phyloP scores from a whole-genome alignment of 2,329 filamentous ascomycete species.

The Hypomyces rosellus region DNA sequence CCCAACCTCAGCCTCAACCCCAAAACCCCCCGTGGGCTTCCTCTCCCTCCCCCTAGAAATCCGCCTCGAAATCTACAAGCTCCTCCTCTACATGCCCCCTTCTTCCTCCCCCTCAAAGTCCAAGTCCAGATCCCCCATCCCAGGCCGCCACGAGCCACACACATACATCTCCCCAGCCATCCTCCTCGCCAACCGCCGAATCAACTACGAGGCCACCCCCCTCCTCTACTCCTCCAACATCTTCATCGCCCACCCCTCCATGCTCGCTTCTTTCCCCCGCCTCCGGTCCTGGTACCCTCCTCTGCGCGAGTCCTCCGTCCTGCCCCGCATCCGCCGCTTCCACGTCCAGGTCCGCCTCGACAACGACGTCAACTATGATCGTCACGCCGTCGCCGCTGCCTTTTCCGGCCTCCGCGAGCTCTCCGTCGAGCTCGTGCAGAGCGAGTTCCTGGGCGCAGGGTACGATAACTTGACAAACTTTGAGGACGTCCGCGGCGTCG shows the following conservation, averaged over 20 bases:
- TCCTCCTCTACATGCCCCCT: slow-evolving; percentile 34
- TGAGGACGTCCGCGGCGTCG: slow-evolving; percentile 37
- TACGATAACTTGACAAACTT: slow-evolving; percentile 33
- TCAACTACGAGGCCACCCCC: slow-evolving; percentile 34
- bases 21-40: slow-evolving; percentile 18
- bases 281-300: slow-evolving; percentile 28
- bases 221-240: slow-evolving; percentile 39
- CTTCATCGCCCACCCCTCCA: slow-evolving; percentile 35
- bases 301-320: slow-evolving; percentile 22
- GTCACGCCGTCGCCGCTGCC: slow-evolving; percentile 23
- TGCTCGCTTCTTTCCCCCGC: slow-evolving; percentile 36
- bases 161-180: slow-evolving; percentile 30
- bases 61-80: slow-evolving; percentile 39
- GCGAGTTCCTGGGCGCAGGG: slow-evolving; percentile 32
- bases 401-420: slow-evolving; percentile 35
- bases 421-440: slow-evolving; percentile 33
- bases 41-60: slow-evolving; percentile 40
- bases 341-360: slow-evolving; percentile 37
- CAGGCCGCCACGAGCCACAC: neutral
- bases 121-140: neutral
- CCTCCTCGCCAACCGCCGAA: slow-evolving; percentile 34
- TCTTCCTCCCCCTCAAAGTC: slow-evolving; percentile 17
- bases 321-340: slow-evolving; percentile 32
- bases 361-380: slow-evolving; percentile 28
- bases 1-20: neutral